Conservation (phyloP, 2,329 filamentous ascomycete genomes). For the Daldinia sp. region DNA sequence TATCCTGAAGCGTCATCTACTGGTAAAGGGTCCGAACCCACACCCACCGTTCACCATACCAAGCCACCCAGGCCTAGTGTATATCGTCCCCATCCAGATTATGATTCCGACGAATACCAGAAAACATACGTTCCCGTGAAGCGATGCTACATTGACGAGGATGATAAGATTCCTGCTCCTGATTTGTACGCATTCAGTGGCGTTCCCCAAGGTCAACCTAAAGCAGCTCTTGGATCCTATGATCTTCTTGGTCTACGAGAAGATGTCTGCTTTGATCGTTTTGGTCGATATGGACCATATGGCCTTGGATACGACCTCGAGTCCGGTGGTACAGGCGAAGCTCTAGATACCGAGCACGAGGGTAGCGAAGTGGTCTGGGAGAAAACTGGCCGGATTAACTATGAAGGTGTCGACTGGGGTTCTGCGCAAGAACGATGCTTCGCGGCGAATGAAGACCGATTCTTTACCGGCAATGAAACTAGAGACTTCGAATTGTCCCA, state of each 20-base stretch:
- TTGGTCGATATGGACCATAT: constrained; percentile 84
- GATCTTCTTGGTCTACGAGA: constrained; percentile 75
- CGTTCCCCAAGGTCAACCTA: constrained; percentile 78
- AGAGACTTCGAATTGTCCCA: constrained; percentile 42
- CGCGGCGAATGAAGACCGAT: constrained; percentile 70
- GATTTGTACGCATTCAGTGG: constrained; percentile 74
- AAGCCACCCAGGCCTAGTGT: constrained; percentile 55
- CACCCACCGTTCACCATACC: constrained; percentile 44
- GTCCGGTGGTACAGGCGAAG: constrained; percentile 75
- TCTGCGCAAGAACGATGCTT: constrained; percentile 62
- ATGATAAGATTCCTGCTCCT: constrained; percentile 64
- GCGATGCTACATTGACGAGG: constrained; percentile 70
- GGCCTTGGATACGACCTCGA: constrained; percentile 81
- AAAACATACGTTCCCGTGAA: constrained; percentile 61
- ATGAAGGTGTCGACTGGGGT: constrained; percentile 63
- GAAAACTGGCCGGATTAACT: constrained; percentile 64
- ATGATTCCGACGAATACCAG: constrained; percentile 64
- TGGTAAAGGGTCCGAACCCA: constrained; percentile 27
- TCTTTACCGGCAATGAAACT: constrained; percentile 53
- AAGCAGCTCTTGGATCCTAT: constrained; percentile 80
- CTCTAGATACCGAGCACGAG: constrained; percentile 75
- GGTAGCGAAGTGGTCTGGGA: constrained; percentile 70
- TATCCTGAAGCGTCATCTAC: constrained; percentile 63
- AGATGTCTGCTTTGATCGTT: constrained; percentile 88
- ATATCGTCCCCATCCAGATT: constrained; percentile 76